Evolutionary conservation across 139 green algal genomes (phyloP).

Genomic region (Zygnema cylindricum): DNA sequence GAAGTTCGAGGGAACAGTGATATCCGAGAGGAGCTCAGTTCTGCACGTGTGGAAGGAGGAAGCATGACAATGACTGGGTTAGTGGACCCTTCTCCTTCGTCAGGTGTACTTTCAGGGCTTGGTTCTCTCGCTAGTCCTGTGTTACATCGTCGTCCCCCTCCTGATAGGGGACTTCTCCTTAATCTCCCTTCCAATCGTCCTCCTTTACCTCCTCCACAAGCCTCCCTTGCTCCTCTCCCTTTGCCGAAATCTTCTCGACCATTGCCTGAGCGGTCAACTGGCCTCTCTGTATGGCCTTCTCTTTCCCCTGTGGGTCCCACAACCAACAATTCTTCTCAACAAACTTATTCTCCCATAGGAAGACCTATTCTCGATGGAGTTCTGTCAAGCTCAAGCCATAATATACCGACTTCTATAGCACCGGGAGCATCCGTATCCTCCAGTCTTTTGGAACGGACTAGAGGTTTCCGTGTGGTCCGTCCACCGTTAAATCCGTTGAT

Average conservation of each 20-base stretch:
- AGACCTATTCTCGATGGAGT: neutral
- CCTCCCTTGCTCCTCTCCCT: conserved; percentile 26
- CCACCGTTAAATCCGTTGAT: neutral
- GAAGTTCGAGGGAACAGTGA: neutral
- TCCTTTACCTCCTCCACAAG: conserved; percentile 9
- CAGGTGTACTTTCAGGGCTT: neutral
- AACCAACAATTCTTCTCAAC: neutral
- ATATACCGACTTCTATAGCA: neutral
- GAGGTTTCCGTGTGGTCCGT: neutral
- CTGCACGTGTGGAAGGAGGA: neutral
- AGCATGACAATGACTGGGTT: neutral
- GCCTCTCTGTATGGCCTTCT: neutral
- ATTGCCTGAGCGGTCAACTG: neutral
- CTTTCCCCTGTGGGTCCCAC: neutral
- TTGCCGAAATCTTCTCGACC: conserved; percentile 22
- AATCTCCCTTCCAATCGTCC: neutral
- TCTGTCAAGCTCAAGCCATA: neutral
- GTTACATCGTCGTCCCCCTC: neutral
- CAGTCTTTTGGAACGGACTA: neutral
- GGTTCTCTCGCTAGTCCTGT: neutral
- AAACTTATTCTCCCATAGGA: too few relatives aligned
- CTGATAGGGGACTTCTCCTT: neutral
- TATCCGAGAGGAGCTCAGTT: neutral
- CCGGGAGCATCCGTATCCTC: neutral
- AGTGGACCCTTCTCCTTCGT: neutral